Evolutionary conservation across 179 eudicot genomes (phyloP).

Genomic region (Drosera spatulata): DNA sequence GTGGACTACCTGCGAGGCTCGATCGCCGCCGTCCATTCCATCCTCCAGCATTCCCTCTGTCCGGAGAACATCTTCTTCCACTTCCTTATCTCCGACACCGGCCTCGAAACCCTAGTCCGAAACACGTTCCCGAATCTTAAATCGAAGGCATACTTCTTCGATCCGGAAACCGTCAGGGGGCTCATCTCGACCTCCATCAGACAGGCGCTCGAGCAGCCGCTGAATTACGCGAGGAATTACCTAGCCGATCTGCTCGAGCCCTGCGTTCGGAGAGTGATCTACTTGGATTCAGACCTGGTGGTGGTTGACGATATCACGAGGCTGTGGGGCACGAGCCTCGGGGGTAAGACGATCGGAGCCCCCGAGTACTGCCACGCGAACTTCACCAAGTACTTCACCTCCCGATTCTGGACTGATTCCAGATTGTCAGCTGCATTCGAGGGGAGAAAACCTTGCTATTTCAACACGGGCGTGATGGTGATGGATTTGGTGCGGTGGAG

Average conservation of each 20-base stretch:
- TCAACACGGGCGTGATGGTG: conserved; percentile 97
- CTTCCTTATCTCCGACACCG: conserved; percentile 72
- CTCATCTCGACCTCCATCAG: conserved; percentile 69
- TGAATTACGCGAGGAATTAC: conserved; percentile 84
- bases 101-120: conserved; percentile 59
- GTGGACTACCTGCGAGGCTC: conserved; percentile 87
- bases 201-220: conserved; percentile 64
- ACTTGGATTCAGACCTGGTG: conserved; percentile 74
- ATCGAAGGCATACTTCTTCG: conserved; percentile 64
- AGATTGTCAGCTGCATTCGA: conserved; percentile 19
- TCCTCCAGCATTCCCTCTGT: conserved; percentile 79
- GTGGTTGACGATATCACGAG: conserved; percentile 69
- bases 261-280: conserved; percentile 65
- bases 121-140: conserved; percentile 59
- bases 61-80: conserved; percentile 85
- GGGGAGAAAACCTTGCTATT: conserved; percentile 47
- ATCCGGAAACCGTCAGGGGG: conserved; percentile 53
- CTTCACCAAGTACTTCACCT: conserved; percentile 68
- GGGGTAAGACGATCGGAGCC: conserved; percentile 49
- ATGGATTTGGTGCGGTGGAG: conserved; percentile 68
- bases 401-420: conserved; percentile 60
- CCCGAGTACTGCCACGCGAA: conserved; percentile 96
- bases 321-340: conserved; percentile 46
- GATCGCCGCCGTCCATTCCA: conserved; percentile 83
- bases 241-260: conserved; percentile 71